Conservation (phyloP, 495 filamentous ascomycete species). For the Podospora comata region DNA sequence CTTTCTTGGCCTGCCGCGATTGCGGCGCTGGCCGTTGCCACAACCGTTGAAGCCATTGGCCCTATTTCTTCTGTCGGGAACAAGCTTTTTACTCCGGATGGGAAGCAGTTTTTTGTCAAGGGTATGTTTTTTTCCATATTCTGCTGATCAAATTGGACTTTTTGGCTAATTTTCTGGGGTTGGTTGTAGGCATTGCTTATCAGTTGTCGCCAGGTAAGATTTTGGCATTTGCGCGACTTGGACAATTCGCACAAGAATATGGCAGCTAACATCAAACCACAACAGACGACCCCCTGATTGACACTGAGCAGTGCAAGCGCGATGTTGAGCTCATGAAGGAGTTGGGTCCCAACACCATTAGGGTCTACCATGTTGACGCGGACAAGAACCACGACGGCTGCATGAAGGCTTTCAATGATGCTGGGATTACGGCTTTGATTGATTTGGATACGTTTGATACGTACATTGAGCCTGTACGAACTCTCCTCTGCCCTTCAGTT, state of each 20-base stretch:
- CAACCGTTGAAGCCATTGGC: constrained; percentile 39
- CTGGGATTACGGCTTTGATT: constrained; percentile 76
- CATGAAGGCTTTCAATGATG: constrained; percentile 64
- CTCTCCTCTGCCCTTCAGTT: constrained; percentile 13
- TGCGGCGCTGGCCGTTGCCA: constrained; percentile 34
- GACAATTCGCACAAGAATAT: not conserved
- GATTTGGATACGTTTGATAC: constrained; percentile 84
- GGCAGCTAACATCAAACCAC: constrained; percentile 4
- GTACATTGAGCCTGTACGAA: constrained; percentile 66
- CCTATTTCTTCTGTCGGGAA: constrained; percentile 69
- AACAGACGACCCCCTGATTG: constrained; percentile 66
- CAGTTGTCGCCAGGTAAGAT: constrained; percentile 26
- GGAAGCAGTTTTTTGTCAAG: constrained; percentile 78
- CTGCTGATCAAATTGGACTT: not conserved
- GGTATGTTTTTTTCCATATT: constrained; percentile 44
- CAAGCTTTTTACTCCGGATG: constrained; percentile 79
- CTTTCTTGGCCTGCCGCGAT: constrained; percentile 25
- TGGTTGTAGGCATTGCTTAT: constrained; percentile 23
- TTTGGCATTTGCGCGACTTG: constrained; percentile 1
- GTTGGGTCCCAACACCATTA: constrained; percentile 78
- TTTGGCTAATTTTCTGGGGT: not conserved
- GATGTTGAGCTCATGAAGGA: constrained; percentile 77
- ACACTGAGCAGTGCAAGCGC: constrained; percentile 71
- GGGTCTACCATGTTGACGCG: constrained; percentile 84
- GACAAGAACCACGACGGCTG: constrained; percentile 65